Percentiles rank a stretch among this genome's conserved stretches.
phyloP scores from a whole-genome alignment of 2,329 filamentous ascomycete species.

The Apiospora kogelbergensis region DNA sequence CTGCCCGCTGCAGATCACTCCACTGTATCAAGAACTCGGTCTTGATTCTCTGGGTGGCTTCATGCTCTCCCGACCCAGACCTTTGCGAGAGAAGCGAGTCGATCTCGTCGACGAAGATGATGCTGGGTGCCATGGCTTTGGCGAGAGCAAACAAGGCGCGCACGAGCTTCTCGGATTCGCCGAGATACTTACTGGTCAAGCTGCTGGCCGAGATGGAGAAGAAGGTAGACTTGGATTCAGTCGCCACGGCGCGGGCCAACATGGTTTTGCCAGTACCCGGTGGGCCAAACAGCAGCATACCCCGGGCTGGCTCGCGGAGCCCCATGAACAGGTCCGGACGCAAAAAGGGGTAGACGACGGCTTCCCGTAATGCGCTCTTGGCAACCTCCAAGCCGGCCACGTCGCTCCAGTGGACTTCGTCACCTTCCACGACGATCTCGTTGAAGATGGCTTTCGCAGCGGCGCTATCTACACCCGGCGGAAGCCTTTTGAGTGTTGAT shows the following conservation, averaged over 20 bases:
- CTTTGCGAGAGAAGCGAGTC: constrained; percentile 87
- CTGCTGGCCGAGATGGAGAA: constrained; percentile 96
- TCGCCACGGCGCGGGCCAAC: constrained; percentile 91
- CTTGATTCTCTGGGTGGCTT: constrained; percentile 91
- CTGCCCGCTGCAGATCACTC: constrained; percentile 90
- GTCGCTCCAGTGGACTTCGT: constrained; percentile 93
- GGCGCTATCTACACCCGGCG: constrained; percentile 75
- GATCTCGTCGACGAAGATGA: constrained; percentile 98
- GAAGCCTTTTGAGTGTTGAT: constrained; percentile 72
- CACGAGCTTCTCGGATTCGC: constrained; percentile 95
- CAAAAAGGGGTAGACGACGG: constrained; percentile 94
- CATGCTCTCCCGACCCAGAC: constrained; percentile 82
- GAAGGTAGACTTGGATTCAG: constrained; percentile 91
- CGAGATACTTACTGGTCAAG: constrained; percentile 92
- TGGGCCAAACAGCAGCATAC: constrained; percentile 94
- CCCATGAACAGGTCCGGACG: constrained; percentile 96
- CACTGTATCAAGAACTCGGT: constrained; percentile 98
- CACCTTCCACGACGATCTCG: constrained; percentile 91
- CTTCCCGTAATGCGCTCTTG: constrained; percentile 90
- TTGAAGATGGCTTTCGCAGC: constrained; percentile 92
- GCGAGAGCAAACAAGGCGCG: constrained; percentile 88
- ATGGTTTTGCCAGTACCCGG: constrained; percentile 99
- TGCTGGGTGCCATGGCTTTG: constrained; percentile 84
- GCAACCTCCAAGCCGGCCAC: constrained; percentile 88
- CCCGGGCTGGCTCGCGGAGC: constrained; percentile 86